Conservation (phyloP, 2,329 filamentous ascomycete genomes). For the Arthroderma sp. region DNA sequence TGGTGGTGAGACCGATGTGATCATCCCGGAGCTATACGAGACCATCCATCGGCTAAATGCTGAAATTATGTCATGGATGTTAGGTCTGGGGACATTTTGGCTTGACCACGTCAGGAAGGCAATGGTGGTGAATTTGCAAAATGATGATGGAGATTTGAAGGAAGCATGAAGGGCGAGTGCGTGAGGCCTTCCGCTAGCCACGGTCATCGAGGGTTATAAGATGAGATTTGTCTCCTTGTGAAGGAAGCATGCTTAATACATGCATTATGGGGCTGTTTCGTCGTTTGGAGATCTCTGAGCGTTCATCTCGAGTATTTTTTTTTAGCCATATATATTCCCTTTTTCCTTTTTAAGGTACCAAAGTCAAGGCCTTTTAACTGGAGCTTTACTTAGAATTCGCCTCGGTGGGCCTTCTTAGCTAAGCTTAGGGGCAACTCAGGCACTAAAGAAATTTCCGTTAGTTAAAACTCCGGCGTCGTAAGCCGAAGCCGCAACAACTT, state of each 20-base stretch:
- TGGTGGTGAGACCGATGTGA: neutral
- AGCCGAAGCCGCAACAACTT: neutral
- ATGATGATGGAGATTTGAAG: neutral
- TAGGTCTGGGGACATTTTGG: conserved; percentile 8
- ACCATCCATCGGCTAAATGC: neutral
- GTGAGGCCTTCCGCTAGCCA: too few species aligned
- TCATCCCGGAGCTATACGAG: neutral
- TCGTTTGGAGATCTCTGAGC: too few species aligned
- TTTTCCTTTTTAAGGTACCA: neutral
- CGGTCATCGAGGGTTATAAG: neutral
- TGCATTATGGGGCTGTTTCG: too few species aligned
- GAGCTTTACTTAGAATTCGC: too few species aligned
- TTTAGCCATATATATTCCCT: neutral
- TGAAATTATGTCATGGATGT: conserved; percentile 2
- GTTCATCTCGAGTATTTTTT: too few species aligned
- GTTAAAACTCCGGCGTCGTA: too few species aligned
- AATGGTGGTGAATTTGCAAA: neutral
- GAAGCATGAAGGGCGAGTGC: neutral
- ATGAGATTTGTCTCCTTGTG: too few species aligned
- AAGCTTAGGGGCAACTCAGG: neutral
- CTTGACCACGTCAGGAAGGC: conserved; percentile 7
- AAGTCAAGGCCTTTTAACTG: neutral
- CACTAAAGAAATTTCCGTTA: neutral
- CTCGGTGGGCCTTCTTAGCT: too few species aligned
- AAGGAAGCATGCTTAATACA: too few species aligned